phyloP scores from a whole-genome alignment of 768 basidiomycete genomes.

The Suillus plorans region DNA sequence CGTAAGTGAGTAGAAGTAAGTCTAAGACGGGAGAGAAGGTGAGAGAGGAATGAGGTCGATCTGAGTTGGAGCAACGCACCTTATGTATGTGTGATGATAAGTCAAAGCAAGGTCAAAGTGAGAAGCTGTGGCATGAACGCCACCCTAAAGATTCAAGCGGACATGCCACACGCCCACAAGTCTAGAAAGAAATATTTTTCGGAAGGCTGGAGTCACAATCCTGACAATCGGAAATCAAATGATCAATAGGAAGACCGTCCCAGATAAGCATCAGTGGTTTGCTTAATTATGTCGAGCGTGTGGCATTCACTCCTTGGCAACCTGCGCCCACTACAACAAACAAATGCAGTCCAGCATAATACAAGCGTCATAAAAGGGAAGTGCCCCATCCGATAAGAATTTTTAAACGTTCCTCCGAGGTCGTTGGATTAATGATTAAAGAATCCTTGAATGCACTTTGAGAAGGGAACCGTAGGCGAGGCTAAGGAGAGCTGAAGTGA shows the following conservation, averaged over 20 bases:
- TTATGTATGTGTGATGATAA: slow-evolving; percentile 7
- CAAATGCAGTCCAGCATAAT: not conserved
- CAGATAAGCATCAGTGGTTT: slow-evolving; percentile 1
- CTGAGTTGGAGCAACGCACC: not conserved
- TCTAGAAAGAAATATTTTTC: not conserved
- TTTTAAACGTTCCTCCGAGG: not conserved
- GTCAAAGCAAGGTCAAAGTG: slow-evolving; percentile 15
- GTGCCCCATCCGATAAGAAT: slow-evolving; percentile 4
- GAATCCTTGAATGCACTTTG: not conserved
- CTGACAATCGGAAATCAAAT: slow-evolving; percentile 2
- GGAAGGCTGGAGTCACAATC: not conserved
- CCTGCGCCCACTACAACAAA: slow-evolving; percentile 6
- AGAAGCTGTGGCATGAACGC: slow-evolving; percentile 3
- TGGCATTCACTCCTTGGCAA: slow-evolving; percentile 6
- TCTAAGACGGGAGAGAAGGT: not conserved
- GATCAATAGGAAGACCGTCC: not conserved
- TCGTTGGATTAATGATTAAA: not conserved
- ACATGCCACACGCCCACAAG: not conserved
- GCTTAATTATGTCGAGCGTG: not conserved
- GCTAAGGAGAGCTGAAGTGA: not conserved
- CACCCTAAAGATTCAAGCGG: slow-evolving; percentile 5
- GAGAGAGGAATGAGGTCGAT: not conserved
- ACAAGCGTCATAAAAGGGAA: not conserved
- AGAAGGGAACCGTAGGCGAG: not conserved
- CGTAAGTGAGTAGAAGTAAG: not conserved